phyloP scores from a whole-genome alignment of 768 basidiomycete species.

The Mycena capillaripes region DNA sequence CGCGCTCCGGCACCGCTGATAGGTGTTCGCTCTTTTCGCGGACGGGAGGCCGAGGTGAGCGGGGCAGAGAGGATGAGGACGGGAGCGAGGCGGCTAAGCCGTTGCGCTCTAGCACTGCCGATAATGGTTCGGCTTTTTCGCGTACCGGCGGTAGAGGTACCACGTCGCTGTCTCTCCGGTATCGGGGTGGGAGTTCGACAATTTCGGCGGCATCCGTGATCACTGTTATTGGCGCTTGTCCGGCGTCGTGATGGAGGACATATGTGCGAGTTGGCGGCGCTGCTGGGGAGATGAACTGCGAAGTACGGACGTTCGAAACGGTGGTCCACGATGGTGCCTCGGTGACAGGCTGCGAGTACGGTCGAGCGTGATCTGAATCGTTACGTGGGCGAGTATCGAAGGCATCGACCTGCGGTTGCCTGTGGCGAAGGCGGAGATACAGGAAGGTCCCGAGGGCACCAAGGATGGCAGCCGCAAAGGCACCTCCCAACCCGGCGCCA shows the following conservation, averaged over 20 bases:
- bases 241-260: constrained; percentile 59
- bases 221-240: constrained; percentile 55
- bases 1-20: too few relatives aligned
- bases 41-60: too few relatives aligned
- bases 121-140: background rate
- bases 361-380: background rate
- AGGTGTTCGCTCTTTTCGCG: too few relatives aligned
- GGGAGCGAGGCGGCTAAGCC: too few relatives aligned
- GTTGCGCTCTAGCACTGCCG: too few relatives aligned
- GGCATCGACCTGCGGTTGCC: constrained; percentile 7
- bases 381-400: background rate
- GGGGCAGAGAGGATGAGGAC: too few relatives aligned
- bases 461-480: constrained; percentile 35
- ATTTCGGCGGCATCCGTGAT: constrained; percentile 51
- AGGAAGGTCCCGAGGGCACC: constrained; percentile 31
- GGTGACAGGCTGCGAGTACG: background rate
- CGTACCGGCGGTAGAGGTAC: background rate
- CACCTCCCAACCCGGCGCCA: constrained; percentile 39
- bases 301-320: background rate
- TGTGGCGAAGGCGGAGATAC: constrained; percentile 8
- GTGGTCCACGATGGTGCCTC: background rate
- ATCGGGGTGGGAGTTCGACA: constrained; percentile 57
- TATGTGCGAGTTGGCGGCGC: constrained; percentile 40
- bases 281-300: background rate
- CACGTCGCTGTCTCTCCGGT: background rate